Evolutionary conservation across 208 protist genomes (phyloP).

Genomic region (Leishmania tarentolae): DNA sequence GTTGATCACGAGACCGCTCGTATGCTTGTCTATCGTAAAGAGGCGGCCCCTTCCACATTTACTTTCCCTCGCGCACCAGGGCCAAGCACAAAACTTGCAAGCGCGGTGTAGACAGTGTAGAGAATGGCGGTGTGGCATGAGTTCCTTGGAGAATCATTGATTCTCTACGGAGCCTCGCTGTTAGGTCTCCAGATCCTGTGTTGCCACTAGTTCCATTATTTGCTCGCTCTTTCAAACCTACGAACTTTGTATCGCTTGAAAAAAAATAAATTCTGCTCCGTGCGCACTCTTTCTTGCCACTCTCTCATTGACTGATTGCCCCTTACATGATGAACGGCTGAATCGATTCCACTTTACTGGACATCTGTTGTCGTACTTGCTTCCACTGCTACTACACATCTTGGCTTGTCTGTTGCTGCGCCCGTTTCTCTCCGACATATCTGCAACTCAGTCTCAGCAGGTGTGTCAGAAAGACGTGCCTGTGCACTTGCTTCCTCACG

Average conservation of each 20-base stretch:
- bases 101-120: neutral
- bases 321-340: neutral
- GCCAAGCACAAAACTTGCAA: neutral
- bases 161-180: too few relatives aligned
- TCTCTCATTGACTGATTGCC: neutral
- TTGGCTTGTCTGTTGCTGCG: neutral
- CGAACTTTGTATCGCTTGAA: neutral
- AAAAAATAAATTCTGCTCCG: neutral
- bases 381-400: neutral
- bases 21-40: neutral
- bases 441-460: neutral
- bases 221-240: slow-evolving; percentile 1
- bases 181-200: neutral
- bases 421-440: neutral
- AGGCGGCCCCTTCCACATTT: neutral
- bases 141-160: neutral
- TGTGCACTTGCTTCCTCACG: too few relatives aligned
- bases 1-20: neutral
- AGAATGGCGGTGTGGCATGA: neutral
- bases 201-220: neutral
- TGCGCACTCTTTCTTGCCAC: neutral
- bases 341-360: neutral
- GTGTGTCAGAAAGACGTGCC: neutral
- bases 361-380: neutral
- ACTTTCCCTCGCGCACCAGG: neutral